These are phyloP conservation scores for Panicum hallii DNA, from an alignment of 202 grass and related monocot genomes.

Conservation along the genomic window DNA sequence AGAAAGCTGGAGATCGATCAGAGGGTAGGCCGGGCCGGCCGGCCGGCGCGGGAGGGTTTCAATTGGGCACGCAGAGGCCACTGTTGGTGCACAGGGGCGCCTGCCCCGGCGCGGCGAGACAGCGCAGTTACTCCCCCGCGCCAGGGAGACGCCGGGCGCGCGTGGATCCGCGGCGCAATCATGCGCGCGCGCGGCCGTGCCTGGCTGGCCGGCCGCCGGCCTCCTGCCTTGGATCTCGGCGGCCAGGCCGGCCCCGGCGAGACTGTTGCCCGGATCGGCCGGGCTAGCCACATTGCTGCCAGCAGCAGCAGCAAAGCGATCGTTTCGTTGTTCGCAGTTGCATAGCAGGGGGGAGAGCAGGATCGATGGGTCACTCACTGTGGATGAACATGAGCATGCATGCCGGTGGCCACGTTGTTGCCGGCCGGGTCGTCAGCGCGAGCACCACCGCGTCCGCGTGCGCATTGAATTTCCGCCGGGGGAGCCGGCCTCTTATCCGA, in stretches of 20 bases:
- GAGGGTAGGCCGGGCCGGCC: too few species aligned
- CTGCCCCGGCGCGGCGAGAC: constrained; percentile 8
- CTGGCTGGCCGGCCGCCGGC: background rate
- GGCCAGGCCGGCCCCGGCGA: background rate
- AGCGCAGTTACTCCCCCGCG: constrained; percentile 17
- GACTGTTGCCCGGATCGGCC: background rate
- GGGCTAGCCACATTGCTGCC: too few species aligned
- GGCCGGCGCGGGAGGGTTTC: background rate
- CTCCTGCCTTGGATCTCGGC: background rate
- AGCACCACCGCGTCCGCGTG: too few species aligned
- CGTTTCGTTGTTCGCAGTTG: too few species aligned
- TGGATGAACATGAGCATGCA: background rate
- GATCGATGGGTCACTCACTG: background rate
- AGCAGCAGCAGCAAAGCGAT: too few species aligned
- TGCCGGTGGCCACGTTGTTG: too few species aligned
- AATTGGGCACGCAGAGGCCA: background rate
- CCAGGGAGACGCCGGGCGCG: background rate
- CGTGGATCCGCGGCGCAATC: constrained; percentile 1
- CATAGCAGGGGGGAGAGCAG: too few species aligned
- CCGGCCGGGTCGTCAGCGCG: too few species aligned
- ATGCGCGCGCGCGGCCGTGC: background rate
- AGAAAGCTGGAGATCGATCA: too few species aligned
- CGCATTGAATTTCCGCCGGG: too few species aligned
- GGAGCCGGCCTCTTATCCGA: too few species aligned
- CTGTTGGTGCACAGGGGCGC: constrained; percentile 1